A percentile compares a stretch with the other conserved stretches of the same genome.
Evolutionary conservation across 208 protist species (phyloP).

Genomic region (Phytomonas francai): DNA sequence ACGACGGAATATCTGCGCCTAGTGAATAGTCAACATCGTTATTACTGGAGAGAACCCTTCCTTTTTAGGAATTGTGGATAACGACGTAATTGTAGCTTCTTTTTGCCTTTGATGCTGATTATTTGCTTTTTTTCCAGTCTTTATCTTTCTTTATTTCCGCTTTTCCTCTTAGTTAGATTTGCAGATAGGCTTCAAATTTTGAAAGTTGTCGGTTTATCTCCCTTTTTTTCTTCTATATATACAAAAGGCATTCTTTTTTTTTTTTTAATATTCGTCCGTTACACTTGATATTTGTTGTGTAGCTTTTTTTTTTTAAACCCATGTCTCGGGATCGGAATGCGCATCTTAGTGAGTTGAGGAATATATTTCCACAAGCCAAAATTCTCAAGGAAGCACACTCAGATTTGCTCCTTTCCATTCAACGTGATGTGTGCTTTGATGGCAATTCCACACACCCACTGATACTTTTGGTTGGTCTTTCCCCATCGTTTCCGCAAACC

Average conservation of each 20-base stretch:
- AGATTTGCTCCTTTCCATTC: conserved; percentile 52
- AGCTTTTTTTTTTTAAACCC: background rate
- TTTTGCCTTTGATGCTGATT: background rate
- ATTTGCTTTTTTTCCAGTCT: conserved; percentile 7
- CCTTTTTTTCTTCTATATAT: conserved; percentile 12
- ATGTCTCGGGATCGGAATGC: conserved; percentile 14
- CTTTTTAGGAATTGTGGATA: background rate
- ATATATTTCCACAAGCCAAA: conserved; percentile 34
- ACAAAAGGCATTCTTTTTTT: background rate
- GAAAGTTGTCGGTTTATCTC: conserved; percentile 2
- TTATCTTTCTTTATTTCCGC: background rate
- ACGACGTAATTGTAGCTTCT: background rate
- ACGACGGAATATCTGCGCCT: background rate
- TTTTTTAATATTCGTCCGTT: background rate
- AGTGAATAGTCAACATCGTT: background rate
- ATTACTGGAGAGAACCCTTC: background rate
- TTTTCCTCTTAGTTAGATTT: background rate
- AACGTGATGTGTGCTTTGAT: conserved; percentile 35
- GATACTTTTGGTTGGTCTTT: conserved; percentile 53
- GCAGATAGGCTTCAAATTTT: background rate
- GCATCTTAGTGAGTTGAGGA: conserved; percentile 33
- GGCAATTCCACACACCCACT: conserved; percentile 39
- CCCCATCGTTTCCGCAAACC: conserved; percentile 30
- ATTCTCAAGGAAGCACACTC: conserved; percentile 29
- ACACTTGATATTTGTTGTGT: background rate